A percentile compares a stretch with the other conserved stretches of the same genome.
Evolutionary conservation across 2,329 filamentous ascomycete genomes (phyloP).

Genomic region (Colletotrichum sansevieriae): DNA sequence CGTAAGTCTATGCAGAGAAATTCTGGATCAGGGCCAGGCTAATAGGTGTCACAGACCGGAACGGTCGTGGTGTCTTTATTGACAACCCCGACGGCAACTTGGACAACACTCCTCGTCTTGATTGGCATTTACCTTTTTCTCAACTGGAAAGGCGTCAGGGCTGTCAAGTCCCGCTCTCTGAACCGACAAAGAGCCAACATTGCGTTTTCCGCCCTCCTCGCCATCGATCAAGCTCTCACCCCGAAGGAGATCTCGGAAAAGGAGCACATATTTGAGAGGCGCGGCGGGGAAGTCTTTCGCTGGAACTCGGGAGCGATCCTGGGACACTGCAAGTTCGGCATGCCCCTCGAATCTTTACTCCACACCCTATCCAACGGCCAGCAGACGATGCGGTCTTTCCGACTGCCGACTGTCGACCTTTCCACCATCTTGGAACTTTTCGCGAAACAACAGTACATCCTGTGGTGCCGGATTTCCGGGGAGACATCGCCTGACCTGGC

Average conservation of each 20-base stretch:
- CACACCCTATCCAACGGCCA: slow-evolving; percentile 2
- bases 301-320: slow-evolving; percentile 22
- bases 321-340: slow-evolving; percentile 33
- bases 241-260: slow-evolving; percentile 14
- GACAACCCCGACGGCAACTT: slow-evolving; percentile 13
- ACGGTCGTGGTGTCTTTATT: slow-evolving; percentile 25
- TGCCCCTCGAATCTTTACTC: slow-evolving; percentile 19
- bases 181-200: slow-evolving; percentile 38
- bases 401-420: slow-evolving; percentile 19
- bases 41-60: not conserved
- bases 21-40: not conserved
- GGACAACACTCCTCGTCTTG: slow-evolving; percentile 19
- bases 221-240: slow-evolving; percentile 16
- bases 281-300: slow-evolving; percentile 26
- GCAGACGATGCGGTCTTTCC: slow-evolving; percentile 10
- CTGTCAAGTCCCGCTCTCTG: slow-evolving; percentile 29
- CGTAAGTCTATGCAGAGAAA: not conserved
- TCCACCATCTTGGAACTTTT: slow-evolving; percentile 11
- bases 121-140: slow-evolving; percentile 25
- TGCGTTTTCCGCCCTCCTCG: slow-evolving; percentile 28
- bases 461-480: slow-evolving; percentile 25
- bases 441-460: slow-evolving; percentile 20
- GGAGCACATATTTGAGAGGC: slow-evolving; percentile 33
- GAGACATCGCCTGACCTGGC: not conserved
- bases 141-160: slow-evolving; percentile 38